Base-by-base conservation (phyloP, 2,329 filamentous ascomycete genomes). In the Nakataea oryzae region DNA sequence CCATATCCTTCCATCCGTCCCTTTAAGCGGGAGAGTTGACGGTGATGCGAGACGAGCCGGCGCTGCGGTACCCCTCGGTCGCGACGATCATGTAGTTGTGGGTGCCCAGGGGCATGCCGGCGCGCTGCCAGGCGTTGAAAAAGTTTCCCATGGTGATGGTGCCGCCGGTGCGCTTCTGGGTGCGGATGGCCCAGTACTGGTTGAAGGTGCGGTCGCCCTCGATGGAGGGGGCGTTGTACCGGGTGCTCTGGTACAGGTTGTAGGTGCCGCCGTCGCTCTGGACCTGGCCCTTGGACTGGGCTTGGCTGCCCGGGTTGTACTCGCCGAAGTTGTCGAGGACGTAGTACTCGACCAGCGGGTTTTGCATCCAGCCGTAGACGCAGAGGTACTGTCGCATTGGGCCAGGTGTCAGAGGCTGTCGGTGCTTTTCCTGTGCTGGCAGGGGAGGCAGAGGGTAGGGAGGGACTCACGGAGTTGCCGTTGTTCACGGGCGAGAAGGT, bases 131-230 rank as follows among this genome's bases (percentile, higher is more conserved):
- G 4, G 78, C 78, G 65, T 77, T 72, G 65, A 82, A 79, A 69
- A 82, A 80, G 64, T 76, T 78, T 55, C 68, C 69, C 1, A 74
- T 73, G 17, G 74, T 79, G 64, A 83, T 75, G 14, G 75, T 78
- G 4, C 80, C 80, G 61, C 77, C 74, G 59, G 76, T 73, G 59
- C 80, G 75, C 76, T 83, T 80, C 63, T 67, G 69, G 65, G 73
- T 72, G 65, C 82, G 76, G 21, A 84, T 76, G 27, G 75, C 78
- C 77, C 78, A 80, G 72, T 75, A 81, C 72, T 81, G 79, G 65
- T 76, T 69, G 67, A 81, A 81, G 61, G 78, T 81, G 54, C 69
- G 65, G n/a, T 76, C 79, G 61, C 78, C 78, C 64, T 76, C 67
- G 63, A 80, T 79, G 57, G 73, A 75, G 26, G 78, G 77, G 66